Evolutionary conservation across 805 yeast genomes (phyloP).

Genomic region (Suhomyces faveliae): DNA sequence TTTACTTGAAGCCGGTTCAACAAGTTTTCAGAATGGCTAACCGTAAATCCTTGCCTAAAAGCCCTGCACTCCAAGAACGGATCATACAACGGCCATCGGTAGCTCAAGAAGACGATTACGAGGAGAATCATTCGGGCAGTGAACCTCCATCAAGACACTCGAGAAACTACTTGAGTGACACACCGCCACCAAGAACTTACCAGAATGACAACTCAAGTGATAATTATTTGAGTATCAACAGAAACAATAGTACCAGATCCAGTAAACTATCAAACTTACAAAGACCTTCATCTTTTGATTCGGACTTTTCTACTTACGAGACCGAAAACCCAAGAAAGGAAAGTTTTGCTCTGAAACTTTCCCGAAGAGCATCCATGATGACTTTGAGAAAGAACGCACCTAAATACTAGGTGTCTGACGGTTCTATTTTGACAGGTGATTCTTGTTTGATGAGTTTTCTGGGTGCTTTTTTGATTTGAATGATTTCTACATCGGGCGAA

Average conservation of each 20-base stretch:
- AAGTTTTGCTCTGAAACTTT: conserved; percentile 31
- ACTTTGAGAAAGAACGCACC: conserved; percentile 17
- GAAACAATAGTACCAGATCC: conserved; percentile 4
- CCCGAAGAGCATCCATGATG: conserved; percentile 35
- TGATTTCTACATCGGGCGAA: conserved; percentile 53
- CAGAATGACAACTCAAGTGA: background rate
- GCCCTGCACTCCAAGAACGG: conserved; percentile 41
- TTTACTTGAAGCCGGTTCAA: conserved; percentile 80
- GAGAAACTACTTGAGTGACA: background rate
- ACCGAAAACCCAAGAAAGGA: conserved; percentile 16
- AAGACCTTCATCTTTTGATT: conserved; percentile 22
- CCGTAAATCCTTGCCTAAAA: conserved; percentile 46
- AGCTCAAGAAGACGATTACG: background rate
- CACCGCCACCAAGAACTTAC: background rate
- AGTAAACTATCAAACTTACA: conserved; percentile 14
- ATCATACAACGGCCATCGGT: conserved; percentile 7
- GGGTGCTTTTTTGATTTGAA: conserved; percentile 18
- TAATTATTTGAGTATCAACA: conserved; percentile 2
- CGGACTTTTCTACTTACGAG: conserved; percentile 16
- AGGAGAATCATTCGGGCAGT: conserved; percentile 1
- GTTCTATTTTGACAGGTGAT: background rate
- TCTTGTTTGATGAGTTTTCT: conserved; percentile 1
- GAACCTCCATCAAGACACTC: background rate
- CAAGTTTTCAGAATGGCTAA: conserved; percentile 72
- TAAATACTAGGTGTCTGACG: conserved; percentile 6